Base-by-base conservation (phyloP, 1,284 basidiomycete genomes). In the Bondarzewia mesenterica region DNA sequence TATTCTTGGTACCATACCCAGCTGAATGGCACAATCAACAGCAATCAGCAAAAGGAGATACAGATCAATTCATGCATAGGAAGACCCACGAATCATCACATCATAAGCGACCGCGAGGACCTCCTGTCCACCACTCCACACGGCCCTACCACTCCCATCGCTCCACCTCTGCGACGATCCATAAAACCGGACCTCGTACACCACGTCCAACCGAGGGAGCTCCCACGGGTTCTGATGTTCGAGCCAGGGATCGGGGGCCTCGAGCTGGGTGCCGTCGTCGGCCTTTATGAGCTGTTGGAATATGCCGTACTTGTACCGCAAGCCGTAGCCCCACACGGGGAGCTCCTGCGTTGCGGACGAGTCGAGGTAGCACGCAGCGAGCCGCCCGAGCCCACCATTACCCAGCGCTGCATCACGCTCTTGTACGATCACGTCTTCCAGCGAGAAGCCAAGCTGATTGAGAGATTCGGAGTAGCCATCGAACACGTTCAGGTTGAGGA, bases 161-260 rank as follows among this genome's bases (percentile, higher is more conserved):
- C 72, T 68, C 27, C 82, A 67, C 32, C 83, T 73, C 52, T 93
- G 85, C 1, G 92, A 77, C 20, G 78, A 70, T 1, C 93, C 93
- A 57, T 93, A 91, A 69, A 96, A 94, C 32, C 92, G 80, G 35
- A 96, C 73, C 47, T 88, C 77, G 54, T 85, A 85, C 5, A 78
- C 72, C 36, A 93, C 88, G 59, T 95, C 92, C 44, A 89, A 72
- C 43, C 92, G 85, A 14, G 85, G 80, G 39, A 95, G 79, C 70
- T 94, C 91, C 91, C 90, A 90, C 40, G 87, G 84, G 65, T 91
- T 93, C 59, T 87, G 83, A 58, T 87, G 74, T 51, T 90, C 85
- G 36, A 95, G 73, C 92, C 92, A 95, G 53, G 92, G 91, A 66
- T 95, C 93, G 7, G 92, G 91, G 3, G 89, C 91, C 71, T 93